phyloP scores from a whole-genome alignment of 768 basidiomycete species.

The Auriscalpium microsporum region DNA sequence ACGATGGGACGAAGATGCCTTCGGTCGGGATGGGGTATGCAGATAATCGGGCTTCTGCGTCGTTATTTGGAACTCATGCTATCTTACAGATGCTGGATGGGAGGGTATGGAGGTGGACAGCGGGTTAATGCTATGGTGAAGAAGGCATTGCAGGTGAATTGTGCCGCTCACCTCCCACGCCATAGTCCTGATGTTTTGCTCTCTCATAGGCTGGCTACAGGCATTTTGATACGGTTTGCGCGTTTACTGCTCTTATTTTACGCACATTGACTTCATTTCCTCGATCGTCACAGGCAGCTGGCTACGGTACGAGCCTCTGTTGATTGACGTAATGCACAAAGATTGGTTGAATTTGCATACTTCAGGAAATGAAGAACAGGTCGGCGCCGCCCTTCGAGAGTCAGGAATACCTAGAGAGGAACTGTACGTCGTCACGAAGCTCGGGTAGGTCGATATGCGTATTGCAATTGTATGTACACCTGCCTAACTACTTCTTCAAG shows the following conservation, averaged over 20 bases:
- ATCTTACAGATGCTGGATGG: conserved; percentile 15
- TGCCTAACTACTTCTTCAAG: neutral
- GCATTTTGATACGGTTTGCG: conserved; percentile 7
- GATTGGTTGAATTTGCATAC: too few species aligned
- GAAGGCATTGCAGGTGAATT: conserved; percentile 8
- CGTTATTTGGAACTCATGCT: neutral
- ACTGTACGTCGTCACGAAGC: conserved; percentile 44
- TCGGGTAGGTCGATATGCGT: conserved; percentile 22
- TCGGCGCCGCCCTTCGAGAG: conserved; percentile 37
- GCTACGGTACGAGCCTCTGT: neutral
- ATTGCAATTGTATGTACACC: neutral
- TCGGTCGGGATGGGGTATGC: conserved; percentile 3
- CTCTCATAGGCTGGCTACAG: conserved; percentile 4
- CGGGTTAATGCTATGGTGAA: conserved; percentile 3
- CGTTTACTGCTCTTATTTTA: neutral
- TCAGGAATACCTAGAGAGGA: conserved; percentile 37
- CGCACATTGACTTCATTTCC: neutral
- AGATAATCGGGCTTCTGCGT: neutral
- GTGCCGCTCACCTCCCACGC: too few species aligned
- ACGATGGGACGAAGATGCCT: conserved; percentile 2
- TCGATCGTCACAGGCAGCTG: neutral
- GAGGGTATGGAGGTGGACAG: conserved; percentile 2
- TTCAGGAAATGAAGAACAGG: conserved; percentile 36
- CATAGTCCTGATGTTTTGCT: too few species aligned
- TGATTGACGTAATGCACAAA: neutral